phyloP scores from a whole-genome alignment of 2,329 filamentous ascomycete genomes.

The Colletotrichum liaoningense region DNA sequence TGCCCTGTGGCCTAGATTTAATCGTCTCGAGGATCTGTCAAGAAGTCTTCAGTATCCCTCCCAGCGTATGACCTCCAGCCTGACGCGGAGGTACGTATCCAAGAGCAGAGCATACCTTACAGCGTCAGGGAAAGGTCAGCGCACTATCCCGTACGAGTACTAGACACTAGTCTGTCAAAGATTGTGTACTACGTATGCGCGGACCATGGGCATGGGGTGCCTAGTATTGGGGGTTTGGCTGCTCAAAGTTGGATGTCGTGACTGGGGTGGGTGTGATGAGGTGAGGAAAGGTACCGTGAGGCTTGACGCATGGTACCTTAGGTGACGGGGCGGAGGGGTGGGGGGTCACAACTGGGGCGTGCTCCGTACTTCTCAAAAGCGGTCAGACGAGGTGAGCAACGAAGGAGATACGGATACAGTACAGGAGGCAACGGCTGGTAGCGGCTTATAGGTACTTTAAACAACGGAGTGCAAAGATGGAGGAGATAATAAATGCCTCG shows the following conservation, averaged over 20 bases:
- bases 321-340: neutral
- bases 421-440: neutral
- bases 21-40: constrained; percentile 5
- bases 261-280: neutral
- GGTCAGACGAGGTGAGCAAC: neutral
- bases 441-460: neutral
- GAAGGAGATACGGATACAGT: neutral
- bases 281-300: neutral
- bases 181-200: neutral
- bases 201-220: neutral
- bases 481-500: too few species aligned
- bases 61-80: neutral
- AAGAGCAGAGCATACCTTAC: too few species aligned
- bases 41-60: neutral
- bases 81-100: neutral
- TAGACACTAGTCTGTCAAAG: neutral
- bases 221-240: neutral
- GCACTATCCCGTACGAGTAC: neutral
- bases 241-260: neutral
- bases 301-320: neutral
- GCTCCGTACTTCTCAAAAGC: neutral
- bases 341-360: neutral
- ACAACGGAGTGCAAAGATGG: too few species aligned
- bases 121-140: neutral
- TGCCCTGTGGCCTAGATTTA: neutral